These are phyloP conservation scores for Monosporozyma servazzii DNA, from an alignment of 805 yeast species.

Conservation along the genomic window DNA sequence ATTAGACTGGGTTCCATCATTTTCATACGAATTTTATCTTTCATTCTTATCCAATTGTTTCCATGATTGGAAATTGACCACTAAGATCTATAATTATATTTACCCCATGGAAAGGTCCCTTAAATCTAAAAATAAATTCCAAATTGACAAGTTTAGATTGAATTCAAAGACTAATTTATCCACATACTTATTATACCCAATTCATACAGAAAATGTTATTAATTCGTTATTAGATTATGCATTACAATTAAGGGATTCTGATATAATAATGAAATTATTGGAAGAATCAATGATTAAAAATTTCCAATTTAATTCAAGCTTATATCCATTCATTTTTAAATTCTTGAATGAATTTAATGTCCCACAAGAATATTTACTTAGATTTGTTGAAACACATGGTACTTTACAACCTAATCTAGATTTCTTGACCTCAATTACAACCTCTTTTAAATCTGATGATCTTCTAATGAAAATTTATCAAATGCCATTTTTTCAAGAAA, in stretches of 20 bases:
- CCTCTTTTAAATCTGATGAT: slow-evolving; percentile 17
- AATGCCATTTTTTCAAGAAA: slow-evolving; percentile 27
- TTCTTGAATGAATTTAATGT: slow-evolving; percentile 25
- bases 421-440: slow-evolving; percentile 23
- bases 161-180: slow-evolving; percentile 5
- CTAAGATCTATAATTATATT: slow-evolving; percentile 32
- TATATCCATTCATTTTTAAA: slow-evolving; percentile 30
- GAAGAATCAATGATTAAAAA: slow-evolving; percentile 34
- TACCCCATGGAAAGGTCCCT: slow-evolving; percentile 27
- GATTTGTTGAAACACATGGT: slow-evolving; percentile 31
- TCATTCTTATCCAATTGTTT: slow-evolving; percentile 29
- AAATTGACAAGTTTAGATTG: neutral
- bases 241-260: slow-evolving; percentile 23
- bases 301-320: slow-evolving; percentile 23
- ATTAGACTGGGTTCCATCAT: slow-evolving; percentile 35
- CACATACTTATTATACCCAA: slow-evolving; percentile 20
- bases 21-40: slow-evolving; percentile 32
- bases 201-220: slow-evolving; percentile 17
- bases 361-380: slow-evolving; percentile 26
- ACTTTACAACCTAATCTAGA: slow-evolving; percentile 11
- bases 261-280: slow-evolving; percentile 30
- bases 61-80: slow-evolving; percentile 27
- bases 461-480: slow-evolving; percentile 18
- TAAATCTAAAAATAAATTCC: neutral
- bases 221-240: slow-evolving; percentile 23